Conservation (phyloP, 2,329 filamentous ascomycete genomes). For the Parastagonospora avenae region DNA sequence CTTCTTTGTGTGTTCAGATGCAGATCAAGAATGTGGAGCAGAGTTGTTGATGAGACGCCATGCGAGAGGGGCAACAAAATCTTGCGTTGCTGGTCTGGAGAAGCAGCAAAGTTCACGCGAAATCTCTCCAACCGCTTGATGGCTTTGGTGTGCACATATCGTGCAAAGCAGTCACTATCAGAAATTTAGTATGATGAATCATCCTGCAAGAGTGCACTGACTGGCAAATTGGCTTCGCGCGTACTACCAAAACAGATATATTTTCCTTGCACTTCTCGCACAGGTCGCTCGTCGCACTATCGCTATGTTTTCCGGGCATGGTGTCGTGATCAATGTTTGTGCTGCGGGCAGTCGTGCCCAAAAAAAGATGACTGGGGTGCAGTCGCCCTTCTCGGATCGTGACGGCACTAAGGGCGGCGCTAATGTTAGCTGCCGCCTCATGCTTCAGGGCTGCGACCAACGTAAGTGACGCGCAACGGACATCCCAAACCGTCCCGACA, state of each 20-base stretch:
- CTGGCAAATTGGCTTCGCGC: constrained; percentile 65
- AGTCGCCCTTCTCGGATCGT: constrained; percentile 2
- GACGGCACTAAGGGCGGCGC: constrained; percentile 11
- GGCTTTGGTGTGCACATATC: constrained; percentile 78
- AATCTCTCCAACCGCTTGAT: constrained; percentile 77
- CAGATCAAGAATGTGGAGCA: constrained; percentile 76
- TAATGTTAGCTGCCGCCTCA: constrained; percentile 14
- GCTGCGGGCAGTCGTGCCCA: neutral
- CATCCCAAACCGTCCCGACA: neutral
- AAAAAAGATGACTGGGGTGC: neutral
- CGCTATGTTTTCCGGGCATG: constrained; percentile 42
- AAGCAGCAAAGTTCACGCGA: constrained; percentile 54
- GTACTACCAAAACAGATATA: constrained; percentile 59
- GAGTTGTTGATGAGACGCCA: constrained; percentile 77
- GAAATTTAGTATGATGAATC: constrained; percentile 12
- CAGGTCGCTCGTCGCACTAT: constrained; percentile 26
- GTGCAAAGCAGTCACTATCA: constrained; percentile 72
- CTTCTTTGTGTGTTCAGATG: constrained; percentile 70
- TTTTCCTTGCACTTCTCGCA: constrained; percentile 64
- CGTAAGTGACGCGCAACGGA: constrained; percentile 26
- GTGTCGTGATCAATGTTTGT: constrained; percentile 9
- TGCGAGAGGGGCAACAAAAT: constrained; percentile 83
- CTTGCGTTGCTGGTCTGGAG: constrained; percentile 53
- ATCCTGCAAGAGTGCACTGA: constrained; percentile 41
- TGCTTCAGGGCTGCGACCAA: neutral